Evolutionary conservation across 495 filamentous ascomycete species (phyloP).

Genomic region (Tuber aestivum): DNA sequence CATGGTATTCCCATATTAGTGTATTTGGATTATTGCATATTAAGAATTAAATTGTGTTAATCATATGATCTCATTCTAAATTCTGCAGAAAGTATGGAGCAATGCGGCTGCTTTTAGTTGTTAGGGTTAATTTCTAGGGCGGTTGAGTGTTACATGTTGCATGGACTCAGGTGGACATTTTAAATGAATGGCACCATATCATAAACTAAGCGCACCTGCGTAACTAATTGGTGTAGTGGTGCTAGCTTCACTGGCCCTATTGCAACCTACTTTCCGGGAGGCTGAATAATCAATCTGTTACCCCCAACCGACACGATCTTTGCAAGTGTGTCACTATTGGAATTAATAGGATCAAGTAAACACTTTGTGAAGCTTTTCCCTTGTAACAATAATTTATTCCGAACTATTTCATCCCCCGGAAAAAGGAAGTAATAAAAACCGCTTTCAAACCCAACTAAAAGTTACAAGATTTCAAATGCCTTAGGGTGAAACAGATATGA

Average conservation of each 20-base stretch:
- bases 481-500: constrained; percentile 10
- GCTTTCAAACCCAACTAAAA: background rate
- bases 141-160: too few species aligned
- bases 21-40: too few species aligned
- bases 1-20: too few species aligned
- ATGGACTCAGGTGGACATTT: too few species aligned
- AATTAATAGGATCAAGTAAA: background rate
- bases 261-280: background rate
- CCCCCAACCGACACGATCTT: background rate
- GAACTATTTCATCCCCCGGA: background rate
- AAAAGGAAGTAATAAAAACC: background rate
- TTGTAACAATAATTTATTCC: background rate
- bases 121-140: too few species aligned
- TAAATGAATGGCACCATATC: too few species aligned
- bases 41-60: too few species aligned
- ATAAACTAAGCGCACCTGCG: background rate
- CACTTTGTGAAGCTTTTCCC: background rate
- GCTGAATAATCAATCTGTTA: background rate
- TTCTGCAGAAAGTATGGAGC: too few species aligned
- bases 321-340: background rate
- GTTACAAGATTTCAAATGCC: background rate
- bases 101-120: too few species aligned
- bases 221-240: background rate
- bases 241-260: background rate
- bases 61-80: too few species aligned